These are phyloP conservation scores for Conticribra guillardii DNA, from an alignment of 108 stramenopile genomes.

Conservation along the genomic window DNA sequence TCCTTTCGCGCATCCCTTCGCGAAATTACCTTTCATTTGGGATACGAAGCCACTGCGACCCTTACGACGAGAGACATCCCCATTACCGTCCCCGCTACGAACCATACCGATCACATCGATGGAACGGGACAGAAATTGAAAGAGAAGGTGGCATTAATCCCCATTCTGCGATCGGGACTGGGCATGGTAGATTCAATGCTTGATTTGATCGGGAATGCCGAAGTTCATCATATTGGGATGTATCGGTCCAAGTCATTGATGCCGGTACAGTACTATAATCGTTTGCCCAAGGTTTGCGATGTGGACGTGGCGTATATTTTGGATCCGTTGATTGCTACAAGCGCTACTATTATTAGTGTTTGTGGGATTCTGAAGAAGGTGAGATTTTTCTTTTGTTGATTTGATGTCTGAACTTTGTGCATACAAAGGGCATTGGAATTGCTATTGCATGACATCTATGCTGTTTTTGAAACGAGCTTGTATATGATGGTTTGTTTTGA, in stretches of 20 bases:
- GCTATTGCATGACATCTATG: no score
- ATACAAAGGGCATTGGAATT: no score
- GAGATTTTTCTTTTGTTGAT: constrained; percentile 41
- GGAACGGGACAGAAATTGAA: constrained; percentile 60
- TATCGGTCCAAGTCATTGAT: constrained; percentile 73
- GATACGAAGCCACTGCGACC: constrained; percentile 92
- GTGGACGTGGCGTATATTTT: constrained; percentile 90
- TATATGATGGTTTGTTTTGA: no score
- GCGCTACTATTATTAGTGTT: constrained; percentile 87
- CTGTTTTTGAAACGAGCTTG: no score
- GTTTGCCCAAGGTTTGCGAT: constrained; percentile 84
- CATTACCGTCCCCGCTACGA: constrained; percentile 68
- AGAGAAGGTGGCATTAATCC: constrained; percentile 86
- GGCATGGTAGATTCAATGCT: constrained; percentile 97
- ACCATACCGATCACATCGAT: constrained; percentile 53
- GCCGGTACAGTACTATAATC: constrained; percentile 98
- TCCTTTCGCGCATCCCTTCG: constrained; percentile 89
- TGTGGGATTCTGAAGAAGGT: constrained; percentile 95
- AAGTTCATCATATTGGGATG: constrained; percentile 98
- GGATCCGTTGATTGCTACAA: constrained; percentile 94
- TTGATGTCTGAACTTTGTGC: background rate
- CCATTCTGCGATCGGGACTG: constrained; percentile 93
- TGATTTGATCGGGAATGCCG: constrained; percentile 90
- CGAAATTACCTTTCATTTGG: constrained; percentile 97
- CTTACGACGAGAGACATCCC: constrained; percentile 71